Evolutionary conservation across 352 stramenopile species (phyloP), one percentile per base, ranked within the genome.

Genomic region (Pythium guiyangense): DNA sequence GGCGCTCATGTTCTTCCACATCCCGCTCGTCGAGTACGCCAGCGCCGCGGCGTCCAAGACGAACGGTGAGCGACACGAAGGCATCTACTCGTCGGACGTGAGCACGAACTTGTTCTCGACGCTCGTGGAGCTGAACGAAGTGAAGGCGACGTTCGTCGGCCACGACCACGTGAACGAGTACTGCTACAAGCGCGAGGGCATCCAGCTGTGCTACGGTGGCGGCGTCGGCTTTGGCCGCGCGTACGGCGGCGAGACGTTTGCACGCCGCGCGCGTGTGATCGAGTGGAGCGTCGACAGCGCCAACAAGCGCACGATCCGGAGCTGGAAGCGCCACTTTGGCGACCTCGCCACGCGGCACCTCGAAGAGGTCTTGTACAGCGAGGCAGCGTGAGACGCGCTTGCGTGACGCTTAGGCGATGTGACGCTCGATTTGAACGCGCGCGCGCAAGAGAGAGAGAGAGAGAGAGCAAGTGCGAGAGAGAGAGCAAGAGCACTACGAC

Each of bases 81-180:
- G 6, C 15, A 64, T 64, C 20, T 52, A 44, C 6, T 67, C 59
- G 35, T 60, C 71, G 37, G 58, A 54, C 10, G 63, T 74, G 59
- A 73, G 71, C 35, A 63, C 62, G 10, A 54, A 66, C 3, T 22
- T 81, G 6, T 81, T 82, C 45, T 74, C 60, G n/a, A 61, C 73
- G 51, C 57, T 83, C 1, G 43, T 79, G 46, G 70, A 73, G 52
- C 31, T 71, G n/a, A 62, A 71, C 4, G 74, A 85, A 26, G 76
- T 88, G 18, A 85, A 86, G 40, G 75, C 78, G 20, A 69, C 66
- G 2, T 88, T 88, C 25, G 71, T 73, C 1, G 73, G 78, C 6
- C 75, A 88, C 40, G 74, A 88, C 51, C 78, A 86, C 56, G 57
- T 82, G 26, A 86, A 84, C 39, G 73, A 86, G 37, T 88, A 78